These are phyloP conservation scores for Didymella exigua DNA, from an alignment of 2,329 filamentous ascomycete genomes.

Conservation along the genomic window DNA sequence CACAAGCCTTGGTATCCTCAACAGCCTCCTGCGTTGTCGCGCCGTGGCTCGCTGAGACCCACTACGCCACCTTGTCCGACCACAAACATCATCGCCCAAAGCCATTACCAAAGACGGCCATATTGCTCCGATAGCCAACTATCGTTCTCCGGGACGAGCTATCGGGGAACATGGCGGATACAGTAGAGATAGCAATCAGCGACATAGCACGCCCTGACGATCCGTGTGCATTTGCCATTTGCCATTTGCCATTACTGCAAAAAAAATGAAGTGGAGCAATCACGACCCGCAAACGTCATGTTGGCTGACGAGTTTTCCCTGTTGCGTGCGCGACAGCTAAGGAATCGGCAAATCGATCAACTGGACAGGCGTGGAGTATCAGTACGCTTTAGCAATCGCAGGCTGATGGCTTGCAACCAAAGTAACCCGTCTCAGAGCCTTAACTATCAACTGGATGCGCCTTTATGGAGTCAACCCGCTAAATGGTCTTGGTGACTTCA, in stretches of 20 bases:
- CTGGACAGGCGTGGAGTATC: neutral
- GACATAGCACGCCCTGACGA: conserved; percentile 2
- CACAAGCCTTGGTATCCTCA: neutral
- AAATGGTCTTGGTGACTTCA: neutral
- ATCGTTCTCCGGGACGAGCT: conserved; percentile 5
- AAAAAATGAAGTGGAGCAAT: neutral
- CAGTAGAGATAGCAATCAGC: neutral
- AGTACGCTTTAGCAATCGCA: neutral
- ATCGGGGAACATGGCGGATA: conserved; percentile 5
- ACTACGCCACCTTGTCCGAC: neutral
- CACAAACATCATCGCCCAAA: neutral
- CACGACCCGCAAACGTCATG: conserved; percentile 12
- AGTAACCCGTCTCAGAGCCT: neutral
- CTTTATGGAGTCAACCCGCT: too few species aligned
- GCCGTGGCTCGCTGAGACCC: neutral
- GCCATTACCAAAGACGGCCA: neutral
- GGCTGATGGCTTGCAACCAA: neutral
- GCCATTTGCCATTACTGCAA: too few species aligned
- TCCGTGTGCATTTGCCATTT: neutral
- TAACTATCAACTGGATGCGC: too few species aligned
- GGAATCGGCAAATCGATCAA: neutral
- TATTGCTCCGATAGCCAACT: neutral
- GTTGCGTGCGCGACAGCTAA: conserved; percentile 11
- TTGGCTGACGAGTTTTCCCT: conserved; percentile 5
- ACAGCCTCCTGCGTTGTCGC: neutral